Percentiles rank a stretch among this genome's conserved stretches.
phyloP scores from a whole-genome alignment of 1,284 basidiomycete species.

The Afroboletus lepidellus region DNA sequence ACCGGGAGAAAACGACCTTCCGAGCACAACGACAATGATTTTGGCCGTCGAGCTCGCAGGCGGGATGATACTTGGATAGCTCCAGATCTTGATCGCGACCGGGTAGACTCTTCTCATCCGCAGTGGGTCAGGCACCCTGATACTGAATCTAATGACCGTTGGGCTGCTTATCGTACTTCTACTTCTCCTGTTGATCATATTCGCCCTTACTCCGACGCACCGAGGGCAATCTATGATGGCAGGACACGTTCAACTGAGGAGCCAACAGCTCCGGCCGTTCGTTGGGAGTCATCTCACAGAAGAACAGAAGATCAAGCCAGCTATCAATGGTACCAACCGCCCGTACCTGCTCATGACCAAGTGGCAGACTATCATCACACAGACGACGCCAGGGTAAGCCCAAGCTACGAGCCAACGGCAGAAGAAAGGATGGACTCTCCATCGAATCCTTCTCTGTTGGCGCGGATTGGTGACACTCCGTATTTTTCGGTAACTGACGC shows the following conservation, averaged over 20 bases:
- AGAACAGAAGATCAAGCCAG: conserved; percentile 15
- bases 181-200: conserved; percentile 8
- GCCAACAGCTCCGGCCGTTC: not conserved
- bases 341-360: conserved; percentile 1
- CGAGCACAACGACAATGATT: conserved; percentile 22
- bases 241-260: conserved; percentile 1
- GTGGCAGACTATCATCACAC: conserved; percentile 6
- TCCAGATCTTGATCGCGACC: conserved; percentile 13
- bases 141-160: conserved; percentile 19
- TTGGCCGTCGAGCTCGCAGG: conserved; percentile 22
- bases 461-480: conserved; percentile 26
- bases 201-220: conserved; percentile 9
- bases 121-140: conserved; percentile 14
- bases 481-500: conserved; percentile 19
- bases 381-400: conserved; percentile 6
- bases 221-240: conserved; percentile 13
- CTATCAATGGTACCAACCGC: conserved; percentile 13
- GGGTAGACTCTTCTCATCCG: conserved; percentile 10
- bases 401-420: conserved; percentile 12
- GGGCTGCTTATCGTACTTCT: conserved; percentile 5
- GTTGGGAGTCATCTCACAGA: conserved; percentile 13
- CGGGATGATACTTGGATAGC: conserved; percentile 23
- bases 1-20: conserved; percentile 23
- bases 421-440: conserved; percentile 15
- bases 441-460: conserved; percentile 24